These are phyloP conservation scores for Lachnellula subtilissima DNA, from an alignment of 2,329 filamentous ascomycete genomes.

Conservation along the genomic window DNA sequence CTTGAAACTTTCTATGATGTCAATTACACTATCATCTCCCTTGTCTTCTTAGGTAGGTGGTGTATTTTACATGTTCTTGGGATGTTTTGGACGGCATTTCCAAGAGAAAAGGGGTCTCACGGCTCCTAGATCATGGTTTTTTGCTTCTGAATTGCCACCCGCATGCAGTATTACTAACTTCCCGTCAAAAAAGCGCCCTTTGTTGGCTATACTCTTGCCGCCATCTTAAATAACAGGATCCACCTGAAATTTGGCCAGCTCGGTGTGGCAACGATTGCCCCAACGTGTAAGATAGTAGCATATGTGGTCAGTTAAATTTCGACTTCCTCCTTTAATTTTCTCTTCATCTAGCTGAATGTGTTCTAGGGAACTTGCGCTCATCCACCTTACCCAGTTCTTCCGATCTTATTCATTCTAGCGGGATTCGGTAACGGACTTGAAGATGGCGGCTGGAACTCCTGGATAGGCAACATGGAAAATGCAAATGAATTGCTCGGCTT, in stretches of 20 bases:
- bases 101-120: too few species aligned
- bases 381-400: constrained; percentile 63
- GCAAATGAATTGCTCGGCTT: constrained; percentile 52
- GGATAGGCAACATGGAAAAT: constrained; percentile 60
- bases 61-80: too few species aligned
- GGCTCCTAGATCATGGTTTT: too few species aligned
- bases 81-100: too few species aligned
- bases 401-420: constrained; percentile 58
- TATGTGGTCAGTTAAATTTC: constrained; percentile 46
- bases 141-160: too few species aligned
- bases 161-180: too few species aligned
- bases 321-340: background rate
- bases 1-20: constrained; percentile 50
- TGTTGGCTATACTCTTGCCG: constrained; percentile 59
- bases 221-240: constrained; percentile 59
- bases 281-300: constrained; percentile 56
- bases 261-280: constrained; percentile 41
- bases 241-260: constrained; percentile 57
- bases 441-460: constrained; percentile 56
- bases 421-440: constrained; percentile 51
- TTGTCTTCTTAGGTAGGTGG: constrained; percentile 50
- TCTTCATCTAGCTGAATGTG: background rate
- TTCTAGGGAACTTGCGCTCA: constrained; percentile 50
- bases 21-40: constrained; percentile 58
- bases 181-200: constrained; percentile 45